Conservation (phyloP, 139 green algal species). For the Chlamydomonas incerta region DNA sequence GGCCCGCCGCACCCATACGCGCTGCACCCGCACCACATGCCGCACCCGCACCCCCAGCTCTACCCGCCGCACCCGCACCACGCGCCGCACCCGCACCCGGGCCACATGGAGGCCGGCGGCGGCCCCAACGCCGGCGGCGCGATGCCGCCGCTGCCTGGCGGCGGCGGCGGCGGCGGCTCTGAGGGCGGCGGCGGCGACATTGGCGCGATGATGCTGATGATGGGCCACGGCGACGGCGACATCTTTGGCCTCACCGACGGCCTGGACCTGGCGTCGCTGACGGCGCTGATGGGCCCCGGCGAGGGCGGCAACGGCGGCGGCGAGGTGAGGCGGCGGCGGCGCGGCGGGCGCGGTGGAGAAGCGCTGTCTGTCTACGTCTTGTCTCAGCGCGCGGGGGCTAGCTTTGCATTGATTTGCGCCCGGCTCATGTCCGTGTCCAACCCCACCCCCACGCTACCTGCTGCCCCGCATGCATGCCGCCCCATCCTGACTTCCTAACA, state of each 20-base stretch:
- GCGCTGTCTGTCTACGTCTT: too few relatives aligned
- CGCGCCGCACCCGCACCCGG: too few relatives aligned
- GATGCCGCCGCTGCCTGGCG: background rate
- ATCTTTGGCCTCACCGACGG: background rate
- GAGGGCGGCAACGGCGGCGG: background rate
- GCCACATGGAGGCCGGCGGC: too few relatives aligned
- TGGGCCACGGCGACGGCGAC: background rate
- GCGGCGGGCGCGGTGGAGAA: too few relatives aligned
- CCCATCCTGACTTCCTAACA: too few relatives aligned
- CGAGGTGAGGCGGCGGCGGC: background rate
- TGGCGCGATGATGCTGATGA: background rate
- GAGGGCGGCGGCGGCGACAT: background rate
- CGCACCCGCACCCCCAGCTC: background rate
- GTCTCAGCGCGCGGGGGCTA: too few relatives aligned
- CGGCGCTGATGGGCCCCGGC: constrained; percentile 8
- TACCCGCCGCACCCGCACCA: background rate
- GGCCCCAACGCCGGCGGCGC: background rate
- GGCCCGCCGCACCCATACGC: background rate
- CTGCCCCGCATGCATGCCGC: too few relatives aligned
- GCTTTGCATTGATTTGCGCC: too few relatives aligned
- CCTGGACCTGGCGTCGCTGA: constrained; percentile 7
- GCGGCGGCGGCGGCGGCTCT: too few relatives aligned
- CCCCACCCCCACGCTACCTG: too few relatives aligned
- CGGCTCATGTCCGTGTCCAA: too few relatives aligned
- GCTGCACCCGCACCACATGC: background rate